Base-by-base conservation (phyloP, 83 land plant genomes). In the Picea mariana region DNA sequence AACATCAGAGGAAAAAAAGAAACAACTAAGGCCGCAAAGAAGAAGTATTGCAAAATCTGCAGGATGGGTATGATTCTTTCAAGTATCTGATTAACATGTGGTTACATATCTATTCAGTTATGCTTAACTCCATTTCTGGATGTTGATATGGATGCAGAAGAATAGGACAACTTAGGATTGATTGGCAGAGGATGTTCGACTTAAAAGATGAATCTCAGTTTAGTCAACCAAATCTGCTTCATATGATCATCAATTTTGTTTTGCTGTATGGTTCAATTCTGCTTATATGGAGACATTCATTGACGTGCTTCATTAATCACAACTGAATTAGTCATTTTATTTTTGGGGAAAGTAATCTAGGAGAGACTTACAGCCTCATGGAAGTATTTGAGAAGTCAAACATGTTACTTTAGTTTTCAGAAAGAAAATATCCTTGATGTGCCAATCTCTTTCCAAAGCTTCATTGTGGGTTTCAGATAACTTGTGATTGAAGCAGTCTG, bases 1-100 rank as follows among this genome's bases (percentile, higher is more conserved):
- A 71, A 85, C 80, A 67, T 81, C 81, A 66, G 87, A 87, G 86
- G 85, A 78, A 58, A 87, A 84, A 85, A 80, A 58, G 73, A 81
- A 77, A 62, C 77, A 82, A 24, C 86, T 80, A 40, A 84, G 66
- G 21, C 59, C 67, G 26, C 81, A 65, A 60, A 87, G 75, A 52
- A 44, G 17, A 31, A 38, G 34, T 12, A 80, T 12, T 3, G 21
- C 60, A 15, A 89, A 65, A 38, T 63, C 90, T 26, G 4, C 20
- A 17, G 64, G 55, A 27, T 65, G 58, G 75, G 84, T 86, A 79
- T 62, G 77, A 42, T 20, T 44, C 4, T 27, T 44, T 73, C 24
- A n/a, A n/a, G 47, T 73, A 12, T 44, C 58, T 40, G 24, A 73
- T 73, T 40, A 21, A n/a, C 4, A n/a, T 20, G 55, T 73, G 21